Evolutionary conservation across 2,329 filamentous ascomycete genomes (phyloP).

Genomic region (Pseudofabraea citricarpa): DNA sequence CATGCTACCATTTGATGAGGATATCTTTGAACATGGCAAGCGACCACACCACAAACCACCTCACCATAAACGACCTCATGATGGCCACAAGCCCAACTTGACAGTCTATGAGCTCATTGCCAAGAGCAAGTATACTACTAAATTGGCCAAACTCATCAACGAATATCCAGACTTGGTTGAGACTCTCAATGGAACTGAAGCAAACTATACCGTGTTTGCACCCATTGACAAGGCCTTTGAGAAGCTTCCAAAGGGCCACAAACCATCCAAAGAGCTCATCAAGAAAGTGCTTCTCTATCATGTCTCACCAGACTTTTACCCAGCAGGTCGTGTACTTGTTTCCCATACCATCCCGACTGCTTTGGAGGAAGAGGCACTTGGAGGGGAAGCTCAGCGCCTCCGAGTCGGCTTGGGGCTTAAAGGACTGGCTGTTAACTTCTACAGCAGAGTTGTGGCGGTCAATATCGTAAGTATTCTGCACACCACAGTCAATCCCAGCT

Average conservation of each 20-base stretch:
- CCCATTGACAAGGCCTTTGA: constrained; percentile 75
- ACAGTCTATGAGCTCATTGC: constrained; percentile 79
- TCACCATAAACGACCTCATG: constrained; percentile 18
- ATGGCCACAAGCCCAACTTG: constrained; percentile 47
- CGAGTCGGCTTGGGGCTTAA: constrained; percentile 57
- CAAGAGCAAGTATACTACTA: constrained; percentile 70
- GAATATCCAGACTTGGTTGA: constrained; percentile 68
- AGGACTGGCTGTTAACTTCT: constrained; percentile 72
- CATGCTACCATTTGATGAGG: constrained; percentile 26
- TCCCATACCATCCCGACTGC: constrained; percentile 72
- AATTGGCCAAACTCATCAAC: constrained; percentile 70
- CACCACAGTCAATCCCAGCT: too few relatives aligned
- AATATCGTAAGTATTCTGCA: constrained; percentile 55
- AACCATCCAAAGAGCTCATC: constrained; percentile 66
- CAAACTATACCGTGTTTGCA: constrained; percentile 77
- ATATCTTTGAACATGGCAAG: constrained; percentile 21
- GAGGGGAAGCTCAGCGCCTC: constrained; percentile 66
- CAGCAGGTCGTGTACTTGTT: constrained; percentile 59
- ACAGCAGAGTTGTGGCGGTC: constrained; percentile 62
- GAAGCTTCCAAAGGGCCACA: constrained; percentile 43
- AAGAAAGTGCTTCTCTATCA: constrained; percentile 72
- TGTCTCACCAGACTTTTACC: constrained; percentile 62
- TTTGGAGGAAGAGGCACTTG: constrained; percentile 53
- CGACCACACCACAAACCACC: constrained; percentile 23
- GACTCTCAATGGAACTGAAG: constrained; percentile 66